phyloP scores from a whole-genome alignment of 1,139 yeast genomes.

The Schwanniomyces etchellsii region DNA sequence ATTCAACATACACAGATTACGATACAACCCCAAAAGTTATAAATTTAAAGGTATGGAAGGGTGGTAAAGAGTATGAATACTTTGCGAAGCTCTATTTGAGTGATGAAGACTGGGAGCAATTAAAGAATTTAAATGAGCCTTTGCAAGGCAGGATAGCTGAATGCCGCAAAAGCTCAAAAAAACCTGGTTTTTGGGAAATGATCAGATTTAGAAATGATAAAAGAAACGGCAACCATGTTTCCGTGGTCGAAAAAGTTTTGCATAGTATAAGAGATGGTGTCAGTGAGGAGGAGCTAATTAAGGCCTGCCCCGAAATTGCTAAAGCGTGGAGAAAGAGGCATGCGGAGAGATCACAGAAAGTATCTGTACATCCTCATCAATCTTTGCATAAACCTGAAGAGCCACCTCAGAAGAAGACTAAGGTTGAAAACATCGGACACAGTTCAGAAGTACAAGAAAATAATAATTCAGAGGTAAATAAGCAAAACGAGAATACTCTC shows the following conservation, averaged over 20 bases:
- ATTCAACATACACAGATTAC: constrained; percentile 72
- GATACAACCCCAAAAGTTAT: constrained; percentile 67
- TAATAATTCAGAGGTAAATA: constrained; percentile 6
- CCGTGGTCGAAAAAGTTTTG: constrained; percentile 76
- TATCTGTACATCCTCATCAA: no score
- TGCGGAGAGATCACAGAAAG: constrained; percentile 17
- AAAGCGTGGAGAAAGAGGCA: constrained; percentile 33
- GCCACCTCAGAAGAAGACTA: constrained; percentile 8
- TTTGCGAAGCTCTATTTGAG: constrained; percentile 59
- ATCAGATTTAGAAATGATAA: constrained; percentile 92
- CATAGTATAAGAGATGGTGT: constrained; percentile 87
- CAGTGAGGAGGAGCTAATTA: constrained; percentile 64
- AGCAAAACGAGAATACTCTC: constrained; percentile 19
- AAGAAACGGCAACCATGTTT: constrained; percentile 74
- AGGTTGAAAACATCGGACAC: constrained; percentile 2
- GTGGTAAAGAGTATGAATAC: constrained; percentile 59
- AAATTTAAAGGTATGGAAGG: constrained; percentile 74
- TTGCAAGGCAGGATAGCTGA: constrained; percentile 89
- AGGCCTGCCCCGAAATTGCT: constrained; percentile 30
- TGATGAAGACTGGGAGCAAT: constrained; percentile 76
- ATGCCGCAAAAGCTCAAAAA: constrained; percentile 54
- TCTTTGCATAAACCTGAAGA: no score
- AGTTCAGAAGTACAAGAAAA: constrained; percentile 4
- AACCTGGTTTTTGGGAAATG: constrained; percentile 68
- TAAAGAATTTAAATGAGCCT: constrained; percentile 71